A percentile compares a stretch with the other conserved stretches of the same genome.
phyloP scores from a whole-genome alignment of 257 asterid species.

The Mitragyna speciosa region DNA sequence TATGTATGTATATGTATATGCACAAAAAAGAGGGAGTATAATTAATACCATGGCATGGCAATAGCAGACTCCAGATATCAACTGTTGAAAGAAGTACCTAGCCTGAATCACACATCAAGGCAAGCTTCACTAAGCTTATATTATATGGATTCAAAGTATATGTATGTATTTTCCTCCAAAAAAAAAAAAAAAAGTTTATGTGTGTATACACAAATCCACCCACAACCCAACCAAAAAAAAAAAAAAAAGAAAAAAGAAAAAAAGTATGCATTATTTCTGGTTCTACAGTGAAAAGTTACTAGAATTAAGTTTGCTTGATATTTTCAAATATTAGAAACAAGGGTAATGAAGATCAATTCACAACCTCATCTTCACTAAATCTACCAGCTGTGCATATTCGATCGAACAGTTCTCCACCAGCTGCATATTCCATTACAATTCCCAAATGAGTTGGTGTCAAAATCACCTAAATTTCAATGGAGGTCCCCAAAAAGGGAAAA shows the following conservation, averaged over 20 bases:
- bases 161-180: no score
- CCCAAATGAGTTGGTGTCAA: slow-evolving; percentile 38
- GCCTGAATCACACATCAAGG: slow-evolving; percentile 24
- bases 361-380: slow-evolving; percentile 42
- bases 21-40: not conserved
- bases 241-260: no score
- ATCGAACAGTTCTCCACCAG: slow-evolving; percentile 41
- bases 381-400: slow-evolving; percentile 38
- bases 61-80: slow-evolving; percentile 41
- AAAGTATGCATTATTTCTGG: no score
- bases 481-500: no score
- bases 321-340: no score
- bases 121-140: no score
- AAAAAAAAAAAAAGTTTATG: no score
- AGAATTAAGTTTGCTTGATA: not conserved
- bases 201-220: no score
- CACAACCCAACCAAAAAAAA: no score
- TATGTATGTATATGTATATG: no score
- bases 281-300: no score
- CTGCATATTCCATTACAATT: slow-evolving; percentile 42
- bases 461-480: slow-evolving; percentile 16
- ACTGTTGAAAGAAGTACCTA: slow-evolving; percentile 47
- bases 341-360: not conserved
- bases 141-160: no score
- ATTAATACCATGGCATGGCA: slow-evolving; percentile 37